Base-by-base conservation (phyloP, 2,329 filamentous ascomycete species). In the Phaeophleospora eucalypticola region DNA sequence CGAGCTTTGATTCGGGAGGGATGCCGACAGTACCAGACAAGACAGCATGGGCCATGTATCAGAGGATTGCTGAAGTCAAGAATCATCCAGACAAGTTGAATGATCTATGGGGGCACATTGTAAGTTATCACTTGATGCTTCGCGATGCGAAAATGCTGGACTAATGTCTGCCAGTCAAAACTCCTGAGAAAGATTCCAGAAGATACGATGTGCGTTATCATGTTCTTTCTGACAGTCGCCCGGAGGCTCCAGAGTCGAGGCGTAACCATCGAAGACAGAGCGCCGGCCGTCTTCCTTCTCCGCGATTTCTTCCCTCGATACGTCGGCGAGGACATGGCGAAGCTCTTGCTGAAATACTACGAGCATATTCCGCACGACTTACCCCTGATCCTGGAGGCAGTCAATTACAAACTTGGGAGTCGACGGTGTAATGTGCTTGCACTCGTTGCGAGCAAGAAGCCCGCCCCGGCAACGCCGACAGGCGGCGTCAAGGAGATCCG, bases 141-240 rank as follows among this genome's bases (percentile, higher is more conserved):
- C n/a, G n/a, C n/a, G n/a, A n/a, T n/a, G n/a, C n/a, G n/a, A n/a
- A n/a, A n/a, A n/a, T n/a, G n/a, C n/a, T n/a, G n/a, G n/a, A n/a
- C n/a, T n/a, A n/a, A n/a, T n/a, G n/a, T n/a, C n/a, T n/a, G n/a
- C n/a, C n/a, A n/a, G n/a, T 35, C 49, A 10, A 52, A 51, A 37
- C 39, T 48, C 24, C 41, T 55, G 41, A 49, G 48, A 27, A 48
- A 46, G 27, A 43, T 55, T 16, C 52, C 52, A 36, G 45, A 49
- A 17, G 49, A 55, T 2, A 39, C 35, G 9, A 36, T 50, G 24
- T 49, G 49, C 7, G 39, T 43, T 10, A 39, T 55, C 15, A 55
- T 55, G 46, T 55, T 55, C 47, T 36, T 51, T 10, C 45, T 48
- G 7, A 32, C 44, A 14, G 35, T 55, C 19, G 49, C 52, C 16